Percentiles rank a stretch among this genome's conserved stretches.
phyloP scores from a whole-genome alignment of 169 alveolate genomes.

The Cystoisospora suis region DNA sequence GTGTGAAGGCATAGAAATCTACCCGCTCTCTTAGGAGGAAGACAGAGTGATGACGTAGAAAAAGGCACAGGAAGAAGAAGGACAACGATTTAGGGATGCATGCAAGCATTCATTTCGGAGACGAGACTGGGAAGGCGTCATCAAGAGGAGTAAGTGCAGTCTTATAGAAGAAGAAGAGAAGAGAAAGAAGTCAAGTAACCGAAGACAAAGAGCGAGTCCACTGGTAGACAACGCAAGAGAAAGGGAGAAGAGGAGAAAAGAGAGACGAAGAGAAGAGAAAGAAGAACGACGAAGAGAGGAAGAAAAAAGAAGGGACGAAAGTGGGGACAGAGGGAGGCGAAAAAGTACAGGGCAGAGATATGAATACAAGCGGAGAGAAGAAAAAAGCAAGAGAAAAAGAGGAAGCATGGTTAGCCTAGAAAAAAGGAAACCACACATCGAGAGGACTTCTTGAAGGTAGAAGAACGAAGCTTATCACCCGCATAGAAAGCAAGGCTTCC shows the following conservation, averaged over 20 bases:
- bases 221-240: background rate
- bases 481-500: too few relatives aligned
- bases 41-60: too few relatives aligned
- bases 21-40: too few relatives aligned
- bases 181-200: background rate
- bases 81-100: background rate
- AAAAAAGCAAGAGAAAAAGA: background rate
- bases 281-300: background rate
- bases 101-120: background rate
- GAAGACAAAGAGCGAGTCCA: background rate
- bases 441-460: too few relatives aligned
- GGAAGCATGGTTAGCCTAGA: background rate
- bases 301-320: too few relatives aligned
- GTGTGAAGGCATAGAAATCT: too few relatives aligned
- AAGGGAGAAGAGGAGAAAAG: background rate
- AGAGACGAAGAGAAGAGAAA: background rate
- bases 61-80: background rate
- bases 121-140: background rate
- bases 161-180: background rate
- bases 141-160: background rate
- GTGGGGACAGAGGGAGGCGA: background rate
- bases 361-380: background rate
- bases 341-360: background rate
- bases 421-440: too few relatives aligned
- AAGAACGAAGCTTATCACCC: too few relatives aligned